These are phyloP conservation scores for Diaporthe citriasiana DNA, from an alignment of 2,329 filamentous ascomycete genomes.

Conservation along the genomic window DNA sequence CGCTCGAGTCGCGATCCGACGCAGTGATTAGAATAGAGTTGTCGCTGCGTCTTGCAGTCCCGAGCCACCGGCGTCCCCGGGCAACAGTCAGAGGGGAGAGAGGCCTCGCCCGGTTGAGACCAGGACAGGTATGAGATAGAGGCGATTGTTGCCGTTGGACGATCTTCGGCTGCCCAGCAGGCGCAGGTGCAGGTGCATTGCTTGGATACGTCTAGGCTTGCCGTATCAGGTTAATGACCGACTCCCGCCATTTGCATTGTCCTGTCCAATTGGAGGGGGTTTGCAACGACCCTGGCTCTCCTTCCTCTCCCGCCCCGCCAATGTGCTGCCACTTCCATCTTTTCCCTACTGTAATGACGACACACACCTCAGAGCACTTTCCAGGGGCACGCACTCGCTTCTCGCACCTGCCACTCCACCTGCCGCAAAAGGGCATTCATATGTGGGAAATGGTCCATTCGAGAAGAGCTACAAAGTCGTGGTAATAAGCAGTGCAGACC, in stretches of 20 bases:
- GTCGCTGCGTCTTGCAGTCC: background rate
- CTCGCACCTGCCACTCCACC: slow-evolving; percentile 4
- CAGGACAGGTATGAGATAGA: background rate
- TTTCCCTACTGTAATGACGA: background rate
- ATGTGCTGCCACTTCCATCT: background rate
- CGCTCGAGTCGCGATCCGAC: background rate
- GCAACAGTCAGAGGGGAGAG: background rate
- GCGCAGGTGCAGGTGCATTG: background rate
- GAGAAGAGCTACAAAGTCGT: background rate
- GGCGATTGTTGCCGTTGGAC: background rate
- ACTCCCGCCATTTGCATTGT: slow-evolving; percentile 27
- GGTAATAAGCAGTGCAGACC: background rate
- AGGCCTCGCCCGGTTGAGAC: slow-evolving; percentile 1
- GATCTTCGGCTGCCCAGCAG: background rate
- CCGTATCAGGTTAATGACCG: slow-evolving; percentile 39
- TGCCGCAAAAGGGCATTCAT: background rate
- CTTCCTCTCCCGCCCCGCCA: background rate
- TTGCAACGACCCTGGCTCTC: background rate
- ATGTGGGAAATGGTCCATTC: background rate
- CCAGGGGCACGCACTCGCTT: background rate
- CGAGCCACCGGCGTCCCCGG: background rate
- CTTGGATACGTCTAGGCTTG: slow-evolving; percentile 7
- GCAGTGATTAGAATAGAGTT: background rate
- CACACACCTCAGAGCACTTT: background rate
- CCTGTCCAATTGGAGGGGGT: slow-evolving; percentile 13